Evolutionary conservation across 164 flowering plant genomes (phyloP).

Genomic region (Macadamia integrifolia): DNA sequence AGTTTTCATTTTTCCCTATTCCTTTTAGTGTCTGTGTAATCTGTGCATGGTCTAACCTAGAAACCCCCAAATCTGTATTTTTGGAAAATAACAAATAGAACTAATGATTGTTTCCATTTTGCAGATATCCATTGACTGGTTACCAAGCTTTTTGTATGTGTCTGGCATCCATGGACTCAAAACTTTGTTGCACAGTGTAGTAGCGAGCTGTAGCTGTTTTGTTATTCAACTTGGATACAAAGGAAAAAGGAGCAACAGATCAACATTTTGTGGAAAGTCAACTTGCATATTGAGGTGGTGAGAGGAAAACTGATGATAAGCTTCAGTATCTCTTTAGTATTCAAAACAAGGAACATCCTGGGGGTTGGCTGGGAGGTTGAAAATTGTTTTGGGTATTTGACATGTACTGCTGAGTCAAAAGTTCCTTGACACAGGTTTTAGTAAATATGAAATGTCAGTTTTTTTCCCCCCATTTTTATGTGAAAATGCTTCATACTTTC

Average conservation of each 20-base stretch:
- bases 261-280: neutral
- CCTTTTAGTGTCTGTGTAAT: too few species aligned
- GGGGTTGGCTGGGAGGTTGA: neutral
- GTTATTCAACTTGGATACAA: conserved; percentile 6
- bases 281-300: neutral
- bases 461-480: neutral
- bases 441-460: neutral
- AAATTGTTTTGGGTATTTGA: neutral
- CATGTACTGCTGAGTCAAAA: too few species aligned
- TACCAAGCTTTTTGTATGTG: conserved; percentile 93
- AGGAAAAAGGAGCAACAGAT: neutral
- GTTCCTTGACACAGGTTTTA: neutral
- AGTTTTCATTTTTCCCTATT: too few species aligned
- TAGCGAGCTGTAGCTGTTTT: neutral
- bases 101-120: conserved; percentile 1
- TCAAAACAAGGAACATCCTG: neutral
- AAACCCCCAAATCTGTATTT: neutral
- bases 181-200: conserved; percentile 80
- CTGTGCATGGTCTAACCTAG: too few species aligned
- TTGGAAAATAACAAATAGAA: neutral
- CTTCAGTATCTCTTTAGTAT: neutral
- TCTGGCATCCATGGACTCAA: conserved; percentile 88
- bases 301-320: too few species aligned
- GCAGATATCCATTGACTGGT: conserved; percentile 89
- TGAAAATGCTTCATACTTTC: neutral